Evolutionary conservation across 1,284 basidiomycete species (phyloP).

Genomic region (Butyriboletus regius): DNA sequence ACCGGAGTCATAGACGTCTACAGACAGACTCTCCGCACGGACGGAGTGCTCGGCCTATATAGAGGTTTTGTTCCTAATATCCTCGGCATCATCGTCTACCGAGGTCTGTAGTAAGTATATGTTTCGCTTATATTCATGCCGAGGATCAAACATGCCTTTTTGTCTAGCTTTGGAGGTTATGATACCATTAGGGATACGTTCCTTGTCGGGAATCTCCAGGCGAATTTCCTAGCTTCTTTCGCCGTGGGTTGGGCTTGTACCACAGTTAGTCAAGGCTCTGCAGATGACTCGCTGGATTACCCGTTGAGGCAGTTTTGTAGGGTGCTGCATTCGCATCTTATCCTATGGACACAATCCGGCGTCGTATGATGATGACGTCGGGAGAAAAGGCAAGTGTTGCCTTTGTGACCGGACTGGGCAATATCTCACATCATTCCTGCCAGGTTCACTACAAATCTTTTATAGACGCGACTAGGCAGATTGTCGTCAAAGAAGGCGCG

Average conservation of each 20-base stretch:
- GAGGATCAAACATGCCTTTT: background rate
- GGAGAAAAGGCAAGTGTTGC: constrained; percentile 42
- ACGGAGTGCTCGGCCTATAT: constrained; percentile 50
- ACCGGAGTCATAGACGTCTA: constrained; percentile 43
- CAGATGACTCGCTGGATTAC: background rate
- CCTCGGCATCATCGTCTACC: constrained; percentile 56
- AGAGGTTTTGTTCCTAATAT: constrained; percentile 59
- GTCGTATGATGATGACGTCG: constrained; percentile 68
- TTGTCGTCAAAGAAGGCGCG: constrained; percentile 52
- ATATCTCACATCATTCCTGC: background rate
- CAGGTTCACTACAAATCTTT: constrained; percentile 43
- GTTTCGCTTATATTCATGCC: too few species aligned
- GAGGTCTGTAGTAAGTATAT: constrained; percentile 45
- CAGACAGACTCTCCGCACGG: constrained; percentile 48
- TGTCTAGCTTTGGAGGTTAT: constrained; percentile 40
- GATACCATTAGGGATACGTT: constrained; percentile 51
- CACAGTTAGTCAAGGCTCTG: constrained; percentile 31
- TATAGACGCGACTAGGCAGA: constrained; percentile 58
- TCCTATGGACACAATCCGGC: constrained; percentile 61
- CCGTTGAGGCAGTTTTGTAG: constrained; percentile 17
- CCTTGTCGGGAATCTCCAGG: constrained; percentile 51
- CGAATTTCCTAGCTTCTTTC: constrained; percentile 61
- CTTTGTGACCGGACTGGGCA: background rate
- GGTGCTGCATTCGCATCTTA: constrained; percentile 57
- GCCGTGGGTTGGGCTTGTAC: constrained; percentile 51